These are phyloP conservation scores for Cladophialophora immunda DNA, from an alignment of 2,329 filamentous ascomycete species.

Conservation along the genomic window DNA sequence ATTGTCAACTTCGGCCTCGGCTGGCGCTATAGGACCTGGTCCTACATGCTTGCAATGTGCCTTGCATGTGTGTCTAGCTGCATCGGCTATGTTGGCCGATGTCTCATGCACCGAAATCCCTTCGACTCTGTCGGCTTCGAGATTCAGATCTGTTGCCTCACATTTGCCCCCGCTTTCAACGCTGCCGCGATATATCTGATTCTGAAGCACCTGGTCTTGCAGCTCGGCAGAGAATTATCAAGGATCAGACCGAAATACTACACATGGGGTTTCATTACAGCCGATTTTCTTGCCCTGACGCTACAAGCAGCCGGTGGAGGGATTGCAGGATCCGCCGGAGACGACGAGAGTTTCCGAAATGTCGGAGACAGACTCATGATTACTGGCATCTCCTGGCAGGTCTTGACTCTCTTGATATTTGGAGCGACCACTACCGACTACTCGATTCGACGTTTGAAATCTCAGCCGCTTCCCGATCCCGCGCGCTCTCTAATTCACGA, in stretches of 20 bases:
- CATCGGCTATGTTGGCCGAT: conserved; percentile 64
- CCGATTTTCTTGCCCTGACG: conserved; percentile 66
- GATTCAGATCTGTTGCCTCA: conserved; percentile 63
- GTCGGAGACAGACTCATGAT: conserved; percentile 66
- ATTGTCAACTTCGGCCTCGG: conserved; percentile 60
- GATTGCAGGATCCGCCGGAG: conserved; percentile 58
- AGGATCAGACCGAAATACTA: conserved; percentile 60
- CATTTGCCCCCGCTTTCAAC: conserved; percentile 65
- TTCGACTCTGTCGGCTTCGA: conserved; percentile 58
- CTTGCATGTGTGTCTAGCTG: conserved; percentile 61
- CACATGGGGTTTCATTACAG: conserved; percentile 68
- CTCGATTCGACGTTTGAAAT: conserved; percentile 19
- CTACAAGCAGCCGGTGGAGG: conserved; percentile 67
- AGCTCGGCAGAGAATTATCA: conserved; percentile 61
- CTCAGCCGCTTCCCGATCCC: conserved; percentile 25
- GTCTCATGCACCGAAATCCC: conserved; percentile 63
- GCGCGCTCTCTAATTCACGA: conserved; percentile 22
- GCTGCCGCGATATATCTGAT: conserved; percentile 65
- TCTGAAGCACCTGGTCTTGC: conserved; percentile 65
- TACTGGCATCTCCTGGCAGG: conserved; percentile 66
- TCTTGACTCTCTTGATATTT: conserved; percentile 57
- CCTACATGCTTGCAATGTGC: conserved; percentile 58
- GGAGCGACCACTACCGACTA: conserved; percentile 21
- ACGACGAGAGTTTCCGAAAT: conserved; percentile 51
- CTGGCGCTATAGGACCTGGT: conserved; percentile 63